Evolutionary conservation across 148 eudicot genomes (phyloP).

Genomic region (Vaccinium vitisidaea): DNA sequence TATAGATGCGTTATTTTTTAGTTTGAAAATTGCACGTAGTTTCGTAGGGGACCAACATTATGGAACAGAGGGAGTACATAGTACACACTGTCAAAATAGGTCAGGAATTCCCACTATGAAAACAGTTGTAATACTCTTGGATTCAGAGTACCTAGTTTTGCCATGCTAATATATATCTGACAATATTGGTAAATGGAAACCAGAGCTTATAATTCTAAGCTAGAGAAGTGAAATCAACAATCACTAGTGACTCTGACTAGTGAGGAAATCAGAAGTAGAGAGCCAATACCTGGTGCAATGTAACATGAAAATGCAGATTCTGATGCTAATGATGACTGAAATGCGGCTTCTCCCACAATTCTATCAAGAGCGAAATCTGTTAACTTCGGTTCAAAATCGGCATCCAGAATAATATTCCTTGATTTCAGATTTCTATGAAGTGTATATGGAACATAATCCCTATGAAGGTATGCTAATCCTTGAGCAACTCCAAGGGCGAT

Average conservation of each 20-base stretch:
- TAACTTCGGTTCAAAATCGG: slow-evolving; percentile 69
- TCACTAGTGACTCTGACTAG: neutral
- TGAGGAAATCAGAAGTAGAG: neutral
- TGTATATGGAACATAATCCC: slow-evolving; percentile 67
- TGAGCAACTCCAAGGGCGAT: slow-evolving; percentile 86
- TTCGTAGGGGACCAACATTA: no score
- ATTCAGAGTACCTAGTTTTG: no score
- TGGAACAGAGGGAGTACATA: no score
- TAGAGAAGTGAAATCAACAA: neutral
- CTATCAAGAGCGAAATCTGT: slow-evolving; percentile 77
- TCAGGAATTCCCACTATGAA: no score
- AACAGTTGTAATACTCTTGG: no score
- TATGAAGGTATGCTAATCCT: slow-evolving; percentile 80
- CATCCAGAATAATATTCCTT: slow-evolving; percentile 65
- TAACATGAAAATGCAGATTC: slow-evolving; percentile 59
- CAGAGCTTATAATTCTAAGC: neutral
- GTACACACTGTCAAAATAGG: no score
- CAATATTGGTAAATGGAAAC: neutral
- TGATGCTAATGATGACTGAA: slow-evolving; percentile 60
- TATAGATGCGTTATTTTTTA: no score
- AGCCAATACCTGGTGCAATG: slow-evolving; percentile 66
- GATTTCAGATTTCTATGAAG: slow-evolving; percentile 73
- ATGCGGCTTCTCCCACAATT: slow-evolving; percentile 56
- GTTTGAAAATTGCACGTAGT: no score
- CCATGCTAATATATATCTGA: neutral